These are phyloP conservation scores for Agaricus bisporus DNA, from an alignment of 768 basidiomycete genomes.

Conservation along the genomic window DNA sequence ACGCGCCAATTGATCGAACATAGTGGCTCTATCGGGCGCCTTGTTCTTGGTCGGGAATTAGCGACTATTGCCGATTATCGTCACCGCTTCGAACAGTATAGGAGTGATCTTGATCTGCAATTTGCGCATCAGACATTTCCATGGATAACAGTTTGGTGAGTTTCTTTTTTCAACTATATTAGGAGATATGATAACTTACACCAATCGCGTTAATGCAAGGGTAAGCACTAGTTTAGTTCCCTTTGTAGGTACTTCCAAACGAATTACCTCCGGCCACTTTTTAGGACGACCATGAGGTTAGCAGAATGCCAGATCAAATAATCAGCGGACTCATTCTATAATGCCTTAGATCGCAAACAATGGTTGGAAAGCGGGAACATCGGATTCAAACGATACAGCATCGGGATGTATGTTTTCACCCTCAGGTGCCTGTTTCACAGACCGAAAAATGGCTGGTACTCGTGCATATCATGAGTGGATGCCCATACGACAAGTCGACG, in stretches of 20 bases:
- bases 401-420: conserved; percentile 44
- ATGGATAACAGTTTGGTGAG: conserved; percentile 53
- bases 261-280: neutral
- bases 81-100: conserved; percentile 43
- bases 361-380: conserved; percentile 50
- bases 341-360: conserved; percentile 44
- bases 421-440: conserved; percentile 51
- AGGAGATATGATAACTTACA: neutral
- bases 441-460: conserved; percentile 53
- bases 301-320: neutral
- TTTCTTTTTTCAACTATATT: neutral
- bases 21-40: conserved; percentile 43
- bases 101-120: conserved; percentile 43
- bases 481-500: conserved; percentile 52
- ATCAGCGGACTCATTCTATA: neutral
- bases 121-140: conserved; percentile 43
- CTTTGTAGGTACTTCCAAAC: too few relatives aligned
- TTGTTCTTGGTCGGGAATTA: conserved; percentile 46
- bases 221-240: neutral
- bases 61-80: conserved; percentile 53
- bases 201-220: neutral
- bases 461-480: conserved; percentile 60
- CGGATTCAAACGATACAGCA: conserved; percentile 48
- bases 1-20: neutral
- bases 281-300: conserved; percentile 47